Conservation (phyloP, 345 rosid genomes). For the Hibiscus trionum region DNA sequence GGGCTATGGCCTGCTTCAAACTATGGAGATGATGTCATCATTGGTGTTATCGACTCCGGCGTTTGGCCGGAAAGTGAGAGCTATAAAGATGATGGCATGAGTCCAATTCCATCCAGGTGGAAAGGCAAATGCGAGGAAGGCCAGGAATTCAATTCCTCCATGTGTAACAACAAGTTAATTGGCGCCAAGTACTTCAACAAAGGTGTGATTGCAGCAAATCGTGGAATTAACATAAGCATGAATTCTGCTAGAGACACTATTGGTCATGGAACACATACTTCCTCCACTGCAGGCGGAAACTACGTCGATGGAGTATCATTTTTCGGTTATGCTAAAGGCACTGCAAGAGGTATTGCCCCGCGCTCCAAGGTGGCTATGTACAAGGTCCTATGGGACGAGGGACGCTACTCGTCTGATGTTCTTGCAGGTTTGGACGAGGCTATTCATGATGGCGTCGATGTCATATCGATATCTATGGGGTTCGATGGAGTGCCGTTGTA, state of each 20-base stretch:
- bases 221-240: conserved; percentile 14
- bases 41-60: conserved; percentile 30
- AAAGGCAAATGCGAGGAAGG: conserved; percentile 26
- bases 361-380: conserved; percentile 18
- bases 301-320: conserved; percentile 19
- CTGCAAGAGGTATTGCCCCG: background rate
- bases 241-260: conserved; percentile 21
- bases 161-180: conserved; percentile 30
- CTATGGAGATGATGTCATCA: conserved; percentile 5
- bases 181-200: conserved; percentile 28
- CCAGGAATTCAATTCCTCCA: conserved; percentile 17
- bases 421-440: conserved; percentile 15
- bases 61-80: conserved; percentile 33
- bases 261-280: conserved; percentile 32
- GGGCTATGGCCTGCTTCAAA: conserved; percentile 14
- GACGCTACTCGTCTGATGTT: conserved; percentile 17
- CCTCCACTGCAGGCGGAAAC: conserved; percentile 29
- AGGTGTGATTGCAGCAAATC: conserved; percentile 16
- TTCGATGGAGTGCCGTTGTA: conserved; percentile 16
- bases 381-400: conserved; percentile 26
- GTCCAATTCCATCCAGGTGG: conserved; percentile 27
- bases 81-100: conserved; percentile 27
- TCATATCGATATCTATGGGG: conserved; percentile 20
- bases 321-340: conserved; percentile 25
- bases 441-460: conserved; percentile 15